phyloP scores from a whole-genome alignment of 805 yeast species.

The Wickerhamiella alocasiicola region DNA sequence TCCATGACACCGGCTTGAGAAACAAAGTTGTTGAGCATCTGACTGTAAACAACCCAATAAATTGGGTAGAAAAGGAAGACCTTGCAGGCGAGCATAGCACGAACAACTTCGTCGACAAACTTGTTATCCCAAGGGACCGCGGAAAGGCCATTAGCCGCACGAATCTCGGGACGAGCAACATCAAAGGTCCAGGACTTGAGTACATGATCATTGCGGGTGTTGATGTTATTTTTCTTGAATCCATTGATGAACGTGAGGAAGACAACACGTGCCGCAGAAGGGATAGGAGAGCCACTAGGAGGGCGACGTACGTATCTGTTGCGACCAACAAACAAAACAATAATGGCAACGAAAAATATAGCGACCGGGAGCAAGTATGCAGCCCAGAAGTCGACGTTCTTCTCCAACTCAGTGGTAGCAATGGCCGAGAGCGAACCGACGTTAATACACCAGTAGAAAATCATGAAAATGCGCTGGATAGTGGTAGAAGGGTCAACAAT shows the following conservation, averaged over 20 bases:
- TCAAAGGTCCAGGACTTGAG: conserved; percentile 29
- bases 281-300: conserved; percentile 48
- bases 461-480: conserved; percentile 60
- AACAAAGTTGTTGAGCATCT: conserved; percentile 60
- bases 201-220: neutral
- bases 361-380: conserved; percentile 62
- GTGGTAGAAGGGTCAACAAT: conserved; percentile 60
- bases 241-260: conserved; percentile 36
- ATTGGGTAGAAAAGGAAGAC: conserved; percentile 60
- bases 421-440: conserved; percentile 62
- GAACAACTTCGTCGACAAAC: conserved; percentile 60
- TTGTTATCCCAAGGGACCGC: conserved; percentile 47
- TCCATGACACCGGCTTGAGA: conserved; percentile 67
- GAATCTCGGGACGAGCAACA: conserved; percentile 45
- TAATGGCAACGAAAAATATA: conserved; percentile 50
- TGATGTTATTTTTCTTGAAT: conserved; percentile 22
- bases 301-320: conserved; percentile 46
- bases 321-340: conserved; percentile 40
- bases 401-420: conserved; percentile 65
- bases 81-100: conserved; percentile 58
- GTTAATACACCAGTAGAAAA: conserved; percentile 66
- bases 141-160: conserved; percentile 33
- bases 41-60: conserved; percentile 63
- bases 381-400: conserved; percentile 46
- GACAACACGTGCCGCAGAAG: conserved; percentile 38